phyloP scores from a whole-genome alignment of 176 grass and related monocot genomes.

The Bromus sterilis region DNA sequence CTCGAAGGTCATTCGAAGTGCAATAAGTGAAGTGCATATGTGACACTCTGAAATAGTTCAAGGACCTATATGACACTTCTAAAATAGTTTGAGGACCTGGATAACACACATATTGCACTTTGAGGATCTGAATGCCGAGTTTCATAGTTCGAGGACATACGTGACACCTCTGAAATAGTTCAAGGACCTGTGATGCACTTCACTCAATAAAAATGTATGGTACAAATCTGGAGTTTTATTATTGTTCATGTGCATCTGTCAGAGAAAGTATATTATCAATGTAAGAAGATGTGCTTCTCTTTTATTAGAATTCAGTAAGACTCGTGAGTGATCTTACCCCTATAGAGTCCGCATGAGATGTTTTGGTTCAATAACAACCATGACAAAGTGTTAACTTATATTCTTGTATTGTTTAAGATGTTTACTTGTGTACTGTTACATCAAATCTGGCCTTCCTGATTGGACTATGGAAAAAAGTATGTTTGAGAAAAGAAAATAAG shows the following conservation, averaged over 20 bases:
- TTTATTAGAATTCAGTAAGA: neutral
- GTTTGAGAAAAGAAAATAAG: neutral
- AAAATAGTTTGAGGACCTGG: too few relatives aligned
- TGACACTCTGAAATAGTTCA: too few relatives aligned
- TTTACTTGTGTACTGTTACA: neutral
- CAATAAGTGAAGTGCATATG: too few relatives aligned
- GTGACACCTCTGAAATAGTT: too few relatives aligned
- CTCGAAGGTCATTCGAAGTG: too few relatives aligned
- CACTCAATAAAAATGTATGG: too few relatives aligned
- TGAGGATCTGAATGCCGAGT: too few relatives aligned
- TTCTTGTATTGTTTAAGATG: constrained; percentile 4
- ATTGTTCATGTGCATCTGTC: neutral
- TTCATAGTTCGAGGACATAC: too few relatives aligned
- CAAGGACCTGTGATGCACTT: too few relatives aligned
- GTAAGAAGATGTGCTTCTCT: neutral
- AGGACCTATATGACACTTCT: too few relatives aligned
- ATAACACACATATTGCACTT: too few relatives aligned
- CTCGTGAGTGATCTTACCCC: neutral
- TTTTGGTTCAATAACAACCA: neutral
- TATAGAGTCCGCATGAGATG: neutral
- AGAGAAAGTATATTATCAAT: constrained; percentile 1
- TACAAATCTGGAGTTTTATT: neutral
- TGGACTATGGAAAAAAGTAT: neutral
- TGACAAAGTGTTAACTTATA: neutral
- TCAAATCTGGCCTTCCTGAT: neutral